Evolutionary conservation across 2,329 filamentous ascomycete species (phyloP).

Genomic region (Penicillium brevicompactum): DNA sequence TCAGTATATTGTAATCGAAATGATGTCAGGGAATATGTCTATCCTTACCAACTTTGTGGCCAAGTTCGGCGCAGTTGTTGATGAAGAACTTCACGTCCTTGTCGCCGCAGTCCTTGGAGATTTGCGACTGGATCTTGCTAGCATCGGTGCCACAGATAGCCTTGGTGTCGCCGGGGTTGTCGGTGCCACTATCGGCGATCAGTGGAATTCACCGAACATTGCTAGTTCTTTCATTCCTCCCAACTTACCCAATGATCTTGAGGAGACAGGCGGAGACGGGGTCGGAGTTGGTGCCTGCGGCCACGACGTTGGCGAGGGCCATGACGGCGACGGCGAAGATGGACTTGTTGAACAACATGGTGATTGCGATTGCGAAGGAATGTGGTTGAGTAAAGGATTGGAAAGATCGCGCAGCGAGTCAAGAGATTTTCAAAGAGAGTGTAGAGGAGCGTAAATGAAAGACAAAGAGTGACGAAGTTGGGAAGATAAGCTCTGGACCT

Average conservation of each 20-base stretch:
- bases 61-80: slow-evolving; percentile 41
- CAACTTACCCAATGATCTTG: slow-evolving; percentile 52
- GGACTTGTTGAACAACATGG: slow-evolving; percentile 50
- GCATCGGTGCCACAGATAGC: slow-evolving; percentile 41
- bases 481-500: slow-evolving; percentile 19
- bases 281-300: slow-evolving; percentile 29
- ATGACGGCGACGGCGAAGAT: slow-evolving; percentile 47
- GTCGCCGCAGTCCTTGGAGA: slow-evolving; percentile 39
- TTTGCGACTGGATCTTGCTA: slow-evolving; percentile 38
- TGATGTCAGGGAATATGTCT: background rate
- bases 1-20: background rate
- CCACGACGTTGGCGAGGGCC: slow-evolving; percentile 46
- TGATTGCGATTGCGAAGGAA: slow-evolving; percentile 6
- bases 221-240: slow-evolving; percentile 6
- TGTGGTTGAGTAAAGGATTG: slow-evolving; percentile 1
- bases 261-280: slow-evolving; percentile 55
- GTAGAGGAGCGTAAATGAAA: slow-evolving; percentile 25
- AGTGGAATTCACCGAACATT: slow-evolving; percentile 14
- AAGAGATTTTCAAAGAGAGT: slow-evolving; percentile 19
- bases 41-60: slow-evolving; percentile 45
- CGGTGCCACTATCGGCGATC: slow-evolving; percentile 33
- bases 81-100: slow-evolving; percentile 41
- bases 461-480: slow-evolving; percentile 26
- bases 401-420: slow-evolving; percentile 24
- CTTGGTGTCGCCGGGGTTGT: slow-evolving; percentile 42